Base-by-base conservation (phyloP, 2,329 filamentous ascomycete genomes). In the Aspergillus sp. region DNA sequence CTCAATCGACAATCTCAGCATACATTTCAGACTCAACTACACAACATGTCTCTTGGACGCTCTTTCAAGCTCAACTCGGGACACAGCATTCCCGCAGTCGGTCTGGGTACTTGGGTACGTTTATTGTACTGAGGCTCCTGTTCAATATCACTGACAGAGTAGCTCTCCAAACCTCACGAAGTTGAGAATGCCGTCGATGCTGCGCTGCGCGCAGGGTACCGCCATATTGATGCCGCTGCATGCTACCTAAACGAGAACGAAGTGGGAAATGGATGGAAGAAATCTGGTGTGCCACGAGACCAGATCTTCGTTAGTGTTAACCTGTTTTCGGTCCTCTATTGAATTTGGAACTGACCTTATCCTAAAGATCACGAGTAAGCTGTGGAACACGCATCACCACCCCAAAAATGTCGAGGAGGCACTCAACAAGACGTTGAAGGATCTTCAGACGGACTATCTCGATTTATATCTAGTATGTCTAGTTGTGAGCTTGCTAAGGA, bases 381-480 rank as follows among this genome's bases (percentile, higher is more conserved):
- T 86, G 7, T 86, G 83, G 83, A 84, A 85, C 68, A 83, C 77
- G 12, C 74, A 81, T 41, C 82, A 84, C 64, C 70, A 75, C 52
- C 75, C 78, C 1, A 73, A 81, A 40, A 74, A 82, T 57, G 77
- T 84, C 37, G 79, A 81, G 64, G 71, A 74, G 52, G 81, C 76
- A 3, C 68, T 84, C 17, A 73, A 83, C 61, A 74, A 76, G 64
- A 80, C 80, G 0, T 70, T 84, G 40, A 69, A 75, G 56, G 80
- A 83, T 56, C 73, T 85, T 11, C 75, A 79, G 40, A 79, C 78
- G 1, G 79, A 82, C 59, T 84, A 84, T 60, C 67, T 84, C 41
- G 82, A 84, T 59, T 69, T 84, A 2, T 84, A 81, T 64, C 71
- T 83, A 44, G 74, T 81, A 60, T 25, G 51, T 37, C 72, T 2